These are phyloP conservation scores for Pseudocercospora vitis DNA, from an alignment of 2,329 filamentous ascomycete species.

Conservation along the genomic window DNA sequence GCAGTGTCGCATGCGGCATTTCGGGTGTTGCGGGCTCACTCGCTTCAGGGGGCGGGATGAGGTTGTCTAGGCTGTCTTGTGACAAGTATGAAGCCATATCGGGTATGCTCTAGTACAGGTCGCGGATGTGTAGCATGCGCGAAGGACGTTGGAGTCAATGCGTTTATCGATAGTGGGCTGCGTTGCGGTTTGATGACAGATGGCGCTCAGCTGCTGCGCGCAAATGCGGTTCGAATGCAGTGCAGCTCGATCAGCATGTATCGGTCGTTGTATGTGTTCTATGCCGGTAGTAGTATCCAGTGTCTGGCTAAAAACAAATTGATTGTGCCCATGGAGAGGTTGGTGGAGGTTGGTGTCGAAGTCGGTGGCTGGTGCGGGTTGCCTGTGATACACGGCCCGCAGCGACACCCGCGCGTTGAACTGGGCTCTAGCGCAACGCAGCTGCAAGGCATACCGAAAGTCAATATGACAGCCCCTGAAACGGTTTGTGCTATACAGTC, in stretches of 20 bases:
- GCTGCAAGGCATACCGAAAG: no score
- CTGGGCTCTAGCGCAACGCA: no score
- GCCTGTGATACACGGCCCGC: neutral
- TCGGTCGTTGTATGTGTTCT: neutral
- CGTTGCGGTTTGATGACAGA: neutral
- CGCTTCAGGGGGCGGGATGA: conserved; percentile 21
- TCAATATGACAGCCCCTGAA: neutral
- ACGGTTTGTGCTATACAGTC: neutral
- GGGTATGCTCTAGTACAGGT: neutral
- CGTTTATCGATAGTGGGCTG: neutral
- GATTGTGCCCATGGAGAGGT: neutral
- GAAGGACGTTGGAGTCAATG: neutral
- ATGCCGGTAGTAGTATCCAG: neutral
- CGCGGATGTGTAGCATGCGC: neutral
- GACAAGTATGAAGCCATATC: conserved; percentile 15
- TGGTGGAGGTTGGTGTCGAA: neutral
- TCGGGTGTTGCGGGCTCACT: conserved; percentile 31
- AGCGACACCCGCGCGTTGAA: no score
- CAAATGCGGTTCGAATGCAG: neutral
- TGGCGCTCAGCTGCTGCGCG: neutral
- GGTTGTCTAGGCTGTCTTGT: conserved; percentile 16
- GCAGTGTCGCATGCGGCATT: conserved; percentile 38
- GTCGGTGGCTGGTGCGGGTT: neutral
- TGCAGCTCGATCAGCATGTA: neutral
- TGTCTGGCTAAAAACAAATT: neutral